phyloP scores from a whole-genome alignment of 163 green algal species.

The Chlamydomonas reinhardtii region DNA sequence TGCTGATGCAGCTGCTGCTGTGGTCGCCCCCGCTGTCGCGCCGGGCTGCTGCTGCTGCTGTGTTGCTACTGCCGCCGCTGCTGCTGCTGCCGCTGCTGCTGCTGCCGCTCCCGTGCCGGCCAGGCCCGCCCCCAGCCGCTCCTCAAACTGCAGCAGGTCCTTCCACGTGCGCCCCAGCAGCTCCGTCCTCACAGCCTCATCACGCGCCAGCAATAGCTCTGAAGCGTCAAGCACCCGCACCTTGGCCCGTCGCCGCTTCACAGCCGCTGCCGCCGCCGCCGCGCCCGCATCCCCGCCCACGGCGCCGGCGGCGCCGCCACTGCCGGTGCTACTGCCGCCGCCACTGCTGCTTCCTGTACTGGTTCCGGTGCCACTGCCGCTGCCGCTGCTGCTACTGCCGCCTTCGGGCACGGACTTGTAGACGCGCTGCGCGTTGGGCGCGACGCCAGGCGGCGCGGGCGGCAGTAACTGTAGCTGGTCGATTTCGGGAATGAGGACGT shows the following conservation, averaged over 20 bases:
- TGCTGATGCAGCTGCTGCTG: neutral
- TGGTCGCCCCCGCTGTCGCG: no score
- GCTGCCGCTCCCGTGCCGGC: neutral
- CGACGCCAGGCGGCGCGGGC: neutral
- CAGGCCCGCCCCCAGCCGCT: constrained; percentile 3
- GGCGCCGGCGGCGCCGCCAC: neutral
- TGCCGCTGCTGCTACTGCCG: neutral
- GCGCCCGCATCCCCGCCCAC: neutral
- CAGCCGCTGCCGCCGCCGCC: neutral
- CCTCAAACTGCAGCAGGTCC: constrained; percentile 35
- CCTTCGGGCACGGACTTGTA: constrained; percentile 15
- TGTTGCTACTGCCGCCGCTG: neutral
- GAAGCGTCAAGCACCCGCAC: constrained; percentile 29
- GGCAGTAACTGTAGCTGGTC: constrained; percentile 14
- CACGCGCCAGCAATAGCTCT: constrained; percentile 41
- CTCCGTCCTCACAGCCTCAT: constrained; percentile 46
- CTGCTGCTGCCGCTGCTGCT: neutral
- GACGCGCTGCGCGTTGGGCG: constrained; percentile 16
- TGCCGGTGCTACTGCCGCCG: neutral
- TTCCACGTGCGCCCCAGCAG: constrained; percentile 37
- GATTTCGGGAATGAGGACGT: constrained; percentile 4
- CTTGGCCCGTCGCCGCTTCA: neutral
- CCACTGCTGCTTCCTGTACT: neutral
- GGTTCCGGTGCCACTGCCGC: neutral
- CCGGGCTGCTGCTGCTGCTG: neutral